These are phyloP conservation scores for Daldinia grandis DNA, from an alignment of 495 filamentous ascomycete species.

Conservation along the genomic window DNA sequence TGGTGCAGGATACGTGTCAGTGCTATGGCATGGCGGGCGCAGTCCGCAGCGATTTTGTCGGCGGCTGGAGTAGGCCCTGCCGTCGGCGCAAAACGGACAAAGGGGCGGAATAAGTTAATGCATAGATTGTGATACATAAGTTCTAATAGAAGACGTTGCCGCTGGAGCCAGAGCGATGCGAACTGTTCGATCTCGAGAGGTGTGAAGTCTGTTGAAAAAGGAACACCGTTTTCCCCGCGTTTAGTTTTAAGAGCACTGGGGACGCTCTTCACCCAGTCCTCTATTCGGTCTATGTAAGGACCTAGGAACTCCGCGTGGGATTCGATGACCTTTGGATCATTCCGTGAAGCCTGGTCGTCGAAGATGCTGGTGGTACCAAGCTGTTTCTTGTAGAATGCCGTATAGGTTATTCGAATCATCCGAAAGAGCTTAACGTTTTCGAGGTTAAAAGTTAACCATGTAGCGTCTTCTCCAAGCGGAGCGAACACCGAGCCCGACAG, in stretches of 20 bases:
- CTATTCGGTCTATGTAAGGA: conserved; percentile 38
- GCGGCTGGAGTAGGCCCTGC: conserved; percentile 25
- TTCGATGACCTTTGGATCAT: conserved; percentile 41
- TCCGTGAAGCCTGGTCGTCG: conserved; percentile 33
- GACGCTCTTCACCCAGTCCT: conserved; percentile 52
- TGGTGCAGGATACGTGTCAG: conserved; percentile 62
- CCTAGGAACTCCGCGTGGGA: conserved; percentile 44
- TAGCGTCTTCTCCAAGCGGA: conserved; percentile 39
- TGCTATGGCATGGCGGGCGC: conserved; percentile 58
- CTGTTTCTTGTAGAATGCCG: conserved; percentile 46
- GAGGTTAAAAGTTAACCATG: conserved; percentile 48
- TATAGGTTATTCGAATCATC: conserved; percentile 49
- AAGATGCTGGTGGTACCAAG: conserved; percentile 13
- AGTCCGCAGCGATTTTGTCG: conserved; percentile 48
- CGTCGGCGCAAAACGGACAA: conserved; percentile 51
- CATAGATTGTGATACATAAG: conserved; percentile 59
- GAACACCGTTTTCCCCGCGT: conserved; percentile 46
- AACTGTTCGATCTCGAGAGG: conserved; percentile 52
- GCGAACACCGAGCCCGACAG: conserved; percentile 50
- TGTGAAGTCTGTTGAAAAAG: conserved; percentile 55
- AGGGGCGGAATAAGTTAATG: conserved; percentile 58
- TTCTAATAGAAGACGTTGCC: conserved; percentile 62
- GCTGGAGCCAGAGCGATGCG: conserved; percentile 52
- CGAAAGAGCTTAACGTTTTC: conserved; percentile 52
- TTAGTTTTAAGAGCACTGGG: conserved; percentile 51